Percentiles rank a stretch among this genome's conserved stretches.
phyloP scores from a whole-genome alignment of 2,329 filamentous ascomycete species.

The Aspergillus intermedius region DNA sequence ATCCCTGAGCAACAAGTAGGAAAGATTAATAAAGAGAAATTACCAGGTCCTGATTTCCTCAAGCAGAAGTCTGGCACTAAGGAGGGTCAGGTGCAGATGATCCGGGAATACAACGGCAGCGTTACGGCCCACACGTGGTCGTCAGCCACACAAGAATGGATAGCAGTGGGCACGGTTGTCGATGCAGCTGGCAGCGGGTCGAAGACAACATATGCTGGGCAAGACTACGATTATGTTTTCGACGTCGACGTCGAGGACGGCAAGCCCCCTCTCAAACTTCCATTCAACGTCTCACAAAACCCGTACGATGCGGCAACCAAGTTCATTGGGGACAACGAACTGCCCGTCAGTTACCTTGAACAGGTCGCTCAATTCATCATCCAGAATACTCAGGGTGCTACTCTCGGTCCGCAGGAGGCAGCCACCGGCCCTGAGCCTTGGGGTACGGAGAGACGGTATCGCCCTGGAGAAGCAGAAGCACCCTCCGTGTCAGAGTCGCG shows the following conservation, averaged over 20 bases:
- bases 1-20: conserved; percentile 83
- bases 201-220: conserved; percentile 69
- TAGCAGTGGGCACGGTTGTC: conserved; percentile 89
- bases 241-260: conserved; percentile 95
- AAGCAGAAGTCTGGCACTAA: conserved; percentile 79
- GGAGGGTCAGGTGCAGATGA: conserved; percentile 92
- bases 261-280: conserved; percentile 85
- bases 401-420: conserved; percentile 56
- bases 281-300: conserved; percentile 87
- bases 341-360: conserved; percentile 81
- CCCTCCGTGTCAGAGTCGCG: conserved; percentile 32
- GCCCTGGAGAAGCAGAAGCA: conserved; percentile 58
- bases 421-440: conserved; percentile 61
- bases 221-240: conserved; percentile 94
- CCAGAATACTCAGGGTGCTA: conserved; percentile 80
- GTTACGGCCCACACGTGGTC: conserved; percentile 90
- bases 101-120: conserved; percentile 71
- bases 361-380: conserved; percentile 90
- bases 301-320: conserved; percentile 86
- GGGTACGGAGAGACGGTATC: conserved; percentile 71
- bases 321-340: conserved; percentile 82
- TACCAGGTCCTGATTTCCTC: conserved; percentile 83
- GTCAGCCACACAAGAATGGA: conserved; percentile 63
- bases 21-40: conserved; percentile 81
- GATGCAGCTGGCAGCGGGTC: conserved; percentile 77